Evolutionary conservation across 306 rosid genomes (phyloP).

Genomic region (Quercus suber): DNA sequence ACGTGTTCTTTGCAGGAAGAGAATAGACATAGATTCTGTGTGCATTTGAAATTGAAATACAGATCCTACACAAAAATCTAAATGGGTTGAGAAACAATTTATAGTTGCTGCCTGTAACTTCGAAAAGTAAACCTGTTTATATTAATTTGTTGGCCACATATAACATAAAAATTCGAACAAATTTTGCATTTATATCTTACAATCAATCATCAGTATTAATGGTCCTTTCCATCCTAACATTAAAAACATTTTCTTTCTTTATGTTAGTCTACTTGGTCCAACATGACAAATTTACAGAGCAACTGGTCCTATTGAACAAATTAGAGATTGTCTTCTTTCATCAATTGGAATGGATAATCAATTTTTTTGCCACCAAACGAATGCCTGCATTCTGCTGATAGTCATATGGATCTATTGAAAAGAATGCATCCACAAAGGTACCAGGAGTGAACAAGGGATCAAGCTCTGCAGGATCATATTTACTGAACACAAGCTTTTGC

Average conservation of each 20-base stretch:
- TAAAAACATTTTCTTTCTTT: neutral
- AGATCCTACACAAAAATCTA: too few species aligned
- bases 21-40: neutral
- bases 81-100: too few species aligned
- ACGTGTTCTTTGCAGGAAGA: neutral
- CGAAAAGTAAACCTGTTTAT: neutral
- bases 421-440: slow-evolving; percentile 65
- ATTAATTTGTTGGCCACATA: neutral
- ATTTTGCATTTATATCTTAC: neutral
- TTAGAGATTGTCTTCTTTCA: slow-evolving; percentile 16
- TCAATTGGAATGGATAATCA: slow-evolving; percentile 60
- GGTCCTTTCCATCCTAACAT: slow-evolving; percentile 1
- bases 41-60: too few species aligned
- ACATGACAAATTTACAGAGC: slow-evolving; percentile 7
- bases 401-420: slow-evolving; percentile 80
- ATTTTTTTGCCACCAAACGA: slow-evolving; percentile 69
- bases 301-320: slow-evolving; percentile 9
- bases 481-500: too few species aligned
- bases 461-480: too few species aligned
- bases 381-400: slow-evolving; percentile 87
- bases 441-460: slow-evolving; percentile 39
- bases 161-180: neutral
- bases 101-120: too few species aligned
- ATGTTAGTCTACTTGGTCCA: neutral
- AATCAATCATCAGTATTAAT: neutral